phyloP scores from a whole-genome alignment of 1,284 basidiomycete genomes.

The Irpex sp. region DNA sequence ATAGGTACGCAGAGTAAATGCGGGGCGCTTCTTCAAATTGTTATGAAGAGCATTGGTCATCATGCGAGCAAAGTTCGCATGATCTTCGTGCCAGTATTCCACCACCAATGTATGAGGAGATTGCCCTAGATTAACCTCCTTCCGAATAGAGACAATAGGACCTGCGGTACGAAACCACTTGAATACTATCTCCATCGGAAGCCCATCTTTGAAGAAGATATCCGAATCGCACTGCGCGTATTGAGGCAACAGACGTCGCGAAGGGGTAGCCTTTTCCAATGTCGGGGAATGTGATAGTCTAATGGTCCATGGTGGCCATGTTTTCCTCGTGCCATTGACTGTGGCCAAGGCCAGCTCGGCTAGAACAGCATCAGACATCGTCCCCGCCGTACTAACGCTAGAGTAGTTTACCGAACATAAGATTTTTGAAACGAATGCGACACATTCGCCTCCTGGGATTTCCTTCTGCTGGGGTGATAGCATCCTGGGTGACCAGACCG shows the following conservation, averaged over 20 bases:
- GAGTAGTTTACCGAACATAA: no score
- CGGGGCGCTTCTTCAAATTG: background rate
- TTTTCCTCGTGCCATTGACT: background rate
- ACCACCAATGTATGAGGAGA: background rate
- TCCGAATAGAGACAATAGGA: background rate
- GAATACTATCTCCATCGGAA: background rate
- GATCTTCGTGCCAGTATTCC: conserved; percentile 8
- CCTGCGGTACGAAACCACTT: background rate
- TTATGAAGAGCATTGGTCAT: background rate
- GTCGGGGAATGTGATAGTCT: background rate
- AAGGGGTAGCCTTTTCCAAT: background rate
- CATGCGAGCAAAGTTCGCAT: background rate
- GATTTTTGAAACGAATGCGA: no score
- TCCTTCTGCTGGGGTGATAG: no score
- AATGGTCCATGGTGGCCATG: background rate
- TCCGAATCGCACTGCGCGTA: background rate
- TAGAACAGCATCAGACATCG: background rate
- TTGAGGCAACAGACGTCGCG: background rate
- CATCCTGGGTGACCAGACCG: no score
- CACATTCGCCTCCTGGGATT: no score
- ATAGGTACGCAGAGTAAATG: conserved; percentile 1
- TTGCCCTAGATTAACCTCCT: background rate
- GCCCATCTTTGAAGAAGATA: background rate
- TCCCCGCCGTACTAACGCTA: no score
- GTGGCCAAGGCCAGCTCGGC: background rate